Evolutionary conservation across 352 stramenopile species (phyloP).

Genomic region (Saprolegnia parasitica): DNA sequence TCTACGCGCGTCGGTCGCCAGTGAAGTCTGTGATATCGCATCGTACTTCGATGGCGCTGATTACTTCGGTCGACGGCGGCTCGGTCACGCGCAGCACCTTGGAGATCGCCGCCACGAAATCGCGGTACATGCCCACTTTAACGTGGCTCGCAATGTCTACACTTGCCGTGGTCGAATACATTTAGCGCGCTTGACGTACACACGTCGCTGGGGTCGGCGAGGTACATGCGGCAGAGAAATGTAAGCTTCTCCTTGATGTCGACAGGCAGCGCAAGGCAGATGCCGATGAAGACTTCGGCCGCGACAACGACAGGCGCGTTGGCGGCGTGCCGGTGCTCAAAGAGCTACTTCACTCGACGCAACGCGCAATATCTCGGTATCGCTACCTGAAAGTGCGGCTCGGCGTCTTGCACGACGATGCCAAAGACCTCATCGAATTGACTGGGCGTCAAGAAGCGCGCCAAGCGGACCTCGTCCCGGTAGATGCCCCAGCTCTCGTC

Average conservation of each 20-base stretch:
- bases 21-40: too few species aligned
- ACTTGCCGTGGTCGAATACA: neutral
- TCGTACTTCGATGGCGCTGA: slow-evolving; percentile 16
- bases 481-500: slow-evolving; percentile 63
- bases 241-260: slow-evolving; percentile 22
- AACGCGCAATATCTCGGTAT: neutral
- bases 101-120: slow-evolving; percentile 8
- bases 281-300: slow-evolving; percentile 10
- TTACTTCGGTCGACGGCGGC: slow-evolving; percentile 18
- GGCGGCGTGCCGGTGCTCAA: slow-evolving; percentile 4
- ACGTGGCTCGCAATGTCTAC: slow-evolving; percentile 10
- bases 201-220: neutral
- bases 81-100: slow-evolving; percentile 11
- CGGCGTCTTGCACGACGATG: slow-evolving; percentile 56
- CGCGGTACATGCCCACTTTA: slow-evolving; percentile 15
- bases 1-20: neutral
- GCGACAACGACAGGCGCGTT: slow-evolving; percentile 12
- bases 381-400: slow-evolving; percentile 48
- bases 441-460: slow-evolving; percentile 32
- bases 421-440: slow-evolving; percentile 77
- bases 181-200: neutral
- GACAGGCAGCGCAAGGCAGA: slow-evolving; percentile 21
- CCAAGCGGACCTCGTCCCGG: slow-evolving; percentile 30
- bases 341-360: slow-evolving; percentile 8
- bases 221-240: slow-evolving; percentile 26